These are phyloP conservation scores for Sporothrix globosa DNA, from an alignment of 2,329 filamentous ascomycete genomes.

Conservation along the genomic window DNA sequence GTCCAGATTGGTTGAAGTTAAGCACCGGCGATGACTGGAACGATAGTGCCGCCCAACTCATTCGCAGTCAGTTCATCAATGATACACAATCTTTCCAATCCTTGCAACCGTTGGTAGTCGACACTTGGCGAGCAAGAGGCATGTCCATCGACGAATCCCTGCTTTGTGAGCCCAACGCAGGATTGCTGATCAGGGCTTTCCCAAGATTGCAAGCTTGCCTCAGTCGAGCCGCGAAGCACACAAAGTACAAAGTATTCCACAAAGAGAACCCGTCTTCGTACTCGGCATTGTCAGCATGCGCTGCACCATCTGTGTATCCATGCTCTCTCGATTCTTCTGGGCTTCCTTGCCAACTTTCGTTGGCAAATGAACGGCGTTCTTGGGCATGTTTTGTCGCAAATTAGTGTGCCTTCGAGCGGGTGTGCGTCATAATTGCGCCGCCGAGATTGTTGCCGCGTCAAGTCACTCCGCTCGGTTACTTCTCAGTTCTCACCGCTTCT, in stretches of 20 bases:
- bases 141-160: not conserved
- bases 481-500: constrained; percentile 22
- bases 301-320: not conserved
- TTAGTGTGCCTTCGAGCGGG: not conserved
- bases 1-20: not conserved
- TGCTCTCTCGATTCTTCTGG: not conserved
- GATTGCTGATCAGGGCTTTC: constrained; percentile 11
- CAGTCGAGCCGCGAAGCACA: constrained; percentile 1
- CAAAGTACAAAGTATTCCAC: not conserved
- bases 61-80: not conserved
- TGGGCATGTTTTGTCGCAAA: not conserved
- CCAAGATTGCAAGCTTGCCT: constrained; percentile 27
- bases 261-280: not conserved
- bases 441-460: constrained; percentile 16
- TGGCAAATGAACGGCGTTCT: not conserved
- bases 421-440: not conserved
- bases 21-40: not conserved
- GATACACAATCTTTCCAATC: too few species aligned
- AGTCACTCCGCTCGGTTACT: not conserved
- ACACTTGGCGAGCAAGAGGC: too few species aligned
- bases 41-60: not conserved
- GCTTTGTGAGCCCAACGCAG: constrained; percentile 10
- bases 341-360: not conserved
- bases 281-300: not conserved
- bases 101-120: not conserved